Conservation (phyloP, 306 rosid species). For the Glycine tomentella region DNA sequence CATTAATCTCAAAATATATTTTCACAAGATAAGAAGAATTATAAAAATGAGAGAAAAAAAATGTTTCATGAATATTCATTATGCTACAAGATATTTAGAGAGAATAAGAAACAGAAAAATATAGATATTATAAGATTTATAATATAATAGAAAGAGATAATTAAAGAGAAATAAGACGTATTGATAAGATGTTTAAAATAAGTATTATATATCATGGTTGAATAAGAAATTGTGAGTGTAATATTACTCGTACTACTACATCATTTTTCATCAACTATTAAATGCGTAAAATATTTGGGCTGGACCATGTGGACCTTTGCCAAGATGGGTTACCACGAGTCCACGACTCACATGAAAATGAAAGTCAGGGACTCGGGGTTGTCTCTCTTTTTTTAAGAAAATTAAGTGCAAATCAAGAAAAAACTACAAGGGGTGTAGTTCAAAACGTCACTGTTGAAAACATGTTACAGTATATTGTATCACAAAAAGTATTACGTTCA, state of each 20-base stretch:
- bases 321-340: not conserved
- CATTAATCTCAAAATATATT: not conserved
- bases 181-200: too few relatives aligned
- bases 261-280: not conserved
- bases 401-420: not conserved
- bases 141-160: too few relatives aligned
- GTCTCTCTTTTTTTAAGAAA: too few relatives aligned
- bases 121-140: too few relatives aligned
- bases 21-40: too few relatives aligned
- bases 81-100: too few relatives aligned
- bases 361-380: not conserved
- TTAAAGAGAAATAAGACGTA: too few relatives aligned
- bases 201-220: too few relatives aligned
- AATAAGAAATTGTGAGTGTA: too few relatives aligned
- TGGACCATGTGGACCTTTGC: not conserved
- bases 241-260: not conserved
- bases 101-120: too few relatives aligned
- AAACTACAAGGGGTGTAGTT: not conserved
- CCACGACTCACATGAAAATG: not conserved
- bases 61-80: too few relatives aligned
- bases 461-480: not conserved
- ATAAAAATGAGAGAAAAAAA: too few relatives aligned
- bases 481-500: not conserved
- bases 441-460: not conserved
- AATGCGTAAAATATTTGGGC: constrained; percentile 23